phyloP scores from a whole-genome alignment of 768 basidiomycete genomes.

The Tephrocybe sp. region DNA sequence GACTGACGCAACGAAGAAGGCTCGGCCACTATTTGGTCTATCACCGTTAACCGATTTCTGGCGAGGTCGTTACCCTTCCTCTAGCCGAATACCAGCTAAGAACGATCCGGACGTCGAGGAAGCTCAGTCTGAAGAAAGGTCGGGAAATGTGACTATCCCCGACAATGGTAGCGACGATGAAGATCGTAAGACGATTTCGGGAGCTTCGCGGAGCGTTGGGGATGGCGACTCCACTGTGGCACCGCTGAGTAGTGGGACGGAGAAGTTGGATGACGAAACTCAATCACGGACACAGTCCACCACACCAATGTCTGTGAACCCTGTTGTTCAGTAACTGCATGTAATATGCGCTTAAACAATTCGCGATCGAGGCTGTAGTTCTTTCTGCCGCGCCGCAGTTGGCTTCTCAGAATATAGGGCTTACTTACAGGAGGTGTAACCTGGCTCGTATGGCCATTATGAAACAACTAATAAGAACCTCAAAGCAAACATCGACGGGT shows the following conservation, averaged over 20 bases:
- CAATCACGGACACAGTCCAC: conserved; percentile 7
- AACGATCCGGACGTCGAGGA: conserved; percentile 14
- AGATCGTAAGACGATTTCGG: conserved; percentile 40
- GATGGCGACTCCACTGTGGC: neutral
- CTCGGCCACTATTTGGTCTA: conserved; percentile 54
- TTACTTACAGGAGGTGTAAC: no score
- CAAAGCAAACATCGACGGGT: no score
- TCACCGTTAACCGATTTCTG: conserved; percentile 64
- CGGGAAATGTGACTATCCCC: conserved; percentile 8
- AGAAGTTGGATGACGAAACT: conserved; percentile 12
- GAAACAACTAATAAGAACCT: no score
- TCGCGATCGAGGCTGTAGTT: neutral
- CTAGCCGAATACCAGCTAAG: conserved; percentile 24
- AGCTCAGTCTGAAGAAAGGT: conserved; percentile 12
- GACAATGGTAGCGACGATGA: conserved; percentile 34
- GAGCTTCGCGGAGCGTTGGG: conserved; percentile 2
- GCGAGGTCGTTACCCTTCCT: conserved; percentile 58
- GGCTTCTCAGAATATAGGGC: no score
- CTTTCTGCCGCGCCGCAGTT: conserved; percentile 1
- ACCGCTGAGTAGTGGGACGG: neutral
- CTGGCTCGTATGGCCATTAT: no score
- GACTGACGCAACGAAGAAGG: conserved; percentile 37
- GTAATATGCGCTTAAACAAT: neutral
- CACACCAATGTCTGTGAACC: conserved; percentile 1
- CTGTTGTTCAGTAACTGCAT: conserved; percentile 6